Base-by-base conservation (phyloP, 768 basidiomycete genomes). In the Trichaptum fuscoviolaceum region DNA sequence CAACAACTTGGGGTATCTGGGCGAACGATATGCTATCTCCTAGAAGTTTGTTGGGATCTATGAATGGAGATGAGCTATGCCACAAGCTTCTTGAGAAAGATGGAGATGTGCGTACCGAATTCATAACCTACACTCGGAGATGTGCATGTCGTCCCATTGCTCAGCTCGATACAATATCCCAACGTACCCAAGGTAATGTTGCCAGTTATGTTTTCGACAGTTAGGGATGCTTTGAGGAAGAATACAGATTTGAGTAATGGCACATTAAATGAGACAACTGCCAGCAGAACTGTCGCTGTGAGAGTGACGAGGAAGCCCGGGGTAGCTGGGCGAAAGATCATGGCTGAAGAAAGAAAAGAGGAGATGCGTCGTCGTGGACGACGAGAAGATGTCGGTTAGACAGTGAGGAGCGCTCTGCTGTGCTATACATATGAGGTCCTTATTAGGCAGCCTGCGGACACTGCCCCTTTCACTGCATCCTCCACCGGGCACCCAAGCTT, bases 251-350 rank as follows among this genome's bases (percentile, higher is more conserved):
- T 96, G 82, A 97, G 82, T 73, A 88, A 86, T 0, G 96, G 97
- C 9, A 95, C 93, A 65, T 89, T 92, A 79, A 99, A 96, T 57
- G 91, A 89, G 25, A 96, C 95, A 59, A 96, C 77, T 18, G 90
- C 90, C 66, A 99, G 85, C 58, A 96, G 81, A 67, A 84, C 76
- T 7, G 94, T 88, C 0, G 95, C 93, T n/a, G 81, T 74, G 64
- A 93, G 83, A 23, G 92, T 95, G 69, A 93, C 82, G 63, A 96
- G 57, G 73, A 95, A 94, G 57, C 95, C 96, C 35, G 95, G 94
- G 0, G 93, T 96, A 8, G 95, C 95, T 66, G 92, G 92, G 58
- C 91, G 88, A 71, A 80, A 71, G 68, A 85, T 80, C 90, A 91
- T 90, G 63, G 62, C 69, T 61, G 36, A 61, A 34, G 35, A 58